Percentiles rank a stretch among this genome's conserved stretches.
Evolutionary conservation across 1,139 yeast species (phyloP).

Genomic region (Zygoascus sp.): DNA sequence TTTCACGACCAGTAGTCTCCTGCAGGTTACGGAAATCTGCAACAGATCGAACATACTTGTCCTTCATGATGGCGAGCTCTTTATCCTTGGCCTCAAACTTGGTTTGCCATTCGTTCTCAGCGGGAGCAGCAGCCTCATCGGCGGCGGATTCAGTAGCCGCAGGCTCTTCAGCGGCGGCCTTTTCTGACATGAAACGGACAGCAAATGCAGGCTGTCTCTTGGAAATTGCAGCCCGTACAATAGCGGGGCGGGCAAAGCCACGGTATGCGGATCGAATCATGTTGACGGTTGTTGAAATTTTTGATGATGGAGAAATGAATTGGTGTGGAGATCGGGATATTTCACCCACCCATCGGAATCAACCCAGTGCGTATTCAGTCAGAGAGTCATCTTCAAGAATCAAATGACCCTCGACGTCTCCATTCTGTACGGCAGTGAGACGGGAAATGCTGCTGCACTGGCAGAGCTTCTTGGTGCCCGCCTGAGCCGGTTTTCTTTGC

Average conservation of each 20-base stretch:
- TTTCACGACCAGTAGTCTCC: slow-evolving; percentile 82
- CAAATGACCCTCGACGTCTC: slow-evolving; percentile 36
- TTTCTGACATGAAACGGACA: slow-evolving; percentile 7
- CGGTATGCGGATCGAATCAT: slow-evolving; percentile 2
- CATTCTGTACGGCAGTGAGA: slow-evolving; percentile 84
- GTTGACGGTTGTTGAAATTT: not conserved
- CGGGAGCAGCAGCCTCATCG: slow-evolving; percentile 22
- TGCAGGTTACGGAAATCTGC: slow-evolving; percentile 94
- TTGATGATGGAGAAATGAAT: slow-evolving; percentile 1
- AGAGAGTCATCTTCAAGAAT: too few species aligned
- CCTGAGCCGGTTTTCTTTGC: slow-evolving; percentile 52
- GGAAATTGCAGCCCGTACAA: not conserved
- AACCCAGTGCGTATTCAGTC: too few species aligned
- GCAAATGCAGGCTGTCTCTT: slow-evolving; percentile 5
- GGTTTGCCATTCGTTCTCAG: slow-evolving; percentile 26
- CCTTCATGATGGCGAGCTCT: slow-evolving; percentile 77
- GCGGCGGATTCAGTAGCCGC: too few species aligned
- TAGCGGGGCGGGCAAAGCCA: not conserved
- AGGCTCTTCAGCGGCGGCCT: slow-evolving; percentile 12
- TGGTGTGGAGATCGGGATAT: too few species aligned
- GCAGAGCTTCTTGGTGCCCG: slow-evolving; percentile 58
- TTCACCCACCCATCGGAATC: slow-evolving; percentile 3
- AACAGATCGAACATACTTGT: slow-evolving; percentile 73
- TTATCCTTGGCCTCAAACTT: slow-evolving; percentile 67
- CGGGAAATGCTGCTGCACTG: slow-evolving; percentile 87